Conservation (phyloP, 1,139 yeast genomes). For the Geotrichum bryndzae region DNA sequence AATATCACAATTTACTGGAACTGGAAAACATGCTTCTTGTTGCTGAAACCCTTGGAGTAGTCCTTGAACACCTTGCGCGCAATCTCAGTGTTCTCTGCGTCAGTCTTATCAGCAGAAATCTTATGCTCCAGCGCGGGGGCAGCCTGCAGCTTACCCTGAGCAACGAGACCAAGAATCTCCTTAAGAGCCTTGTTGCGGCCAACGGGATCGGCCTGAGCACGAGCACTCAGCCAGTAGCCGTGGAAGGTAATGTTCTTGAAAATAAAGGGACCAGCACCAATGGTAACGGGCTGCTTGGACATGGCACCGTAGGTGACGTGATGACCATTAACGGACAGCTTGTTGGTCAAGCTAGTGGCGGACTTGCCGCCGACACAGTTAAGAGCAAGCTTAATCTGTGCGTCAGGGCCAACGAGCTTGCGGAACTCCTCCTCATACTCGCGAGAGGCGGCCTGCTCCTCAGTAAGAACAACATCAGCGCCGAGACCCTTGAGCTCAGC, state of each 20-base stretch:
- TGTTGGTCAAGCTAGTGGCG: constrained; percentile 73
- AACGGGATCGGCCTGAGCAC: constrained; percentile 58
- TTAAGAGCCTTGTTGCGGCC: constrained; percentile 42
- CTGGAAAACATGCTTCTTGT: constrained; percentile 40
- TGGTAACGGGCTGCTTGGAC: constrained; percentile 88
- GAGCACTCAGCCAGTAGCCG: constrained; percentile 91
- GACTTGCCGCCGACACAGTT: constrained; percentile 93
- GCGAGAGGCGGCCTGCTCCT: constrained; percentile 67
- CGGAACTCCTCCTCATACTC: constrained; percentile 65
- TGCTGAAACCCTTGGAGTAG: constrained; percentile 37
- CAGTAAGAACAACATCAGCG: constrained; percentile 87
- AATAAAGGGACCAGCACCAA: constrained; percentile 84
- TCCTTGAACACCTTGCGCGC: constrained; percentile 50
- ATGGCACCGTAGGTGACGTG: constrained; percentile 94
- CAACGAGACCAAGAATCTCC: constrained; percentile 46
- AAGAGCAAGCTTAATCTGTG: constrained; percentile 63
- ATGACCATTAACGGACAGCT: constrained; percentile 63
- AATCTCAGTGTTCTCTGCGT: constrained; percentile 46
- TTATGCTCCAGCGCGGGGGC: constrained; percentile 49
- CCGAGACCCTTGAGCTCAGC: constrained; percentile 58
- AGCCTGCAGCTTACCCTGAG: constrained; percentile 52
- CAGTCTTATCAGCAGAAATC: constrained; percentile 41
- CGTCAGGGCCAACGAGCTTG: constrained; percentile 27
- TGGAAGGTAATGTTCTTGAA: constrained; percentile 80
- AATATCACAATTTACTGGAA: constrained; percentile 11